Conservation (phyloP, 2,329 filamentous ascomycete species). For the Botrytis byssoidea region DNA sequence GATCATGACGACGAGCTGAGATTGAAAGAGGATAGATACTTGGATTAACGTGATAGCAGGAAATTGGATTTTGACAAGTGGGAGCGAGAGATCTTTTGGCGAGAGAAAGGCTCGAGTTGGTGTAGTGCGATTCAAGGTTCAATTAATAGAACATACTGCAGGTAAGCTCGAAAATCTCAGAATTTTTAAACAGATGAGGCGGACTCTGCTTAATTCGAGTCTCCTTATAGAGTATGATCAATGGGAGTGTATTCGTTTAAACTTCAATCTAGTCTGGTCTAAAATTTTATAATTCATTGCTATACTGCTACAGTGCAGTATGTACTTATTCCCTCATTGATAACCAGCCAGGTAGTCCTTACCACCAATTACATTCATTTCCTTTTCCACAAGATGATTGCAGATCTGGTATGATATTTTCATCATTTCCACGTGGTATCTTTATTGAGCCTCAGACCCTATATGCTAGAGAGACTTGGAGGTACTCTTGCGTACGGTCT, state of each 20-base stretch:
- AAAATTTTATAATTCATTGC: background rate
- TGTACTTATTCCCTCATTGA: background rate
- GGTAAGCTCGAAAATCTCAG: background rate
- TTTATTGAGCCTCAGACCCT: background rate
- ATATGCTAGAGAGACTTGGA: background rate
- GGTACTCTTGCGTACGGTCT: background rate
- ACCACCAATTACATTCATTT: background rate
- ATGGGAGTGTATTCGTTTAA: background rate
- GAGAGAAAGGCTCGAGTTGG: background rate
- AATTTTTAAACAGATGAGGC: background rate
- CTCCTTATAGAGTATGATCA: background rate
- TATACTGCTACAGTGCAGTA: background rate
- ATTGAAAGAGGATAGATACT: background rate
- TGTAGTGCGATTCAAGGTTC: background rate
- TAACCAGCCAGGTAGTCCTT: background rate
- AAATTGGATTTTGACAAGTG: background rate
- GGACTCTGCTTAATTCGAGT: background rate
- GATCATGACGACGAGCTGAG: background rate
- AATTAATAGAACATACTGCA: background rate
- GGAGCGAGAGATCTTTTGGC: background rate
- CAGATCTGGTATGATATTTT: background rate
- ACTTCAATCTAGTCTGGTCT: background rate
- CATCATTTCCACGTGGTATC: conserved; percentile 7
- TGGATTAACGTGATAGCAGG: background rate
- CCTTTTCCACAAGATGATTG: background rate